Base-by-base conservation (phyloP, 2,329 filamentous ascomycete genomes). In the Sphaerostilbella broomeana region DNA sequence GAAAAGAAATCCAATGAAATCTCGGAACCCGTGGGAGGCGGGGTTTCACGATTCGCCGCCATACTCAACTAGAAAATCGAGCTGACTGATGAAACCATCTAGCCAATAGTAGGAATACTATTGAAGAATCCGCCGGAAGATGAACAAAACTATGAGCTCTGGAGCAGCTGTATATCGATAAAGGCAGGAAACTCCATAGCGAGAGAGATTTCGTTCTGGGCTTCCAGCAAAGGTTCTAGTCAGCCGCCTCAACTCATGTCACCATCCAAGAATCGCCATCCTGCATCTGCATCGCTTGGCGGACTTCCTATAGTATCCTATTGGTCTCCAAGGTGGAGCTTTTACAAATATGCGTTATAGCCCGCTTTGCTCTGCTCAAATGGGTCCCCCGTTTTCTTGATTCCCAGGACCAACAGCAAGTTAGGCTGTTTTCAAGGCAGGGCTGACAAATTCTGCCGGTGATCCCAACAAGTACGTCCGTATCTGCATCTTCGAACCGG, bases 251-350 rank as follows among this genome's bases (percentile, higher is more conserved):
- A 28, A 28, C 31, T 31, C 28, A 40, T 25, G 35, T 31, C 36
- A 38, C 21, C 22, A 18, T 13, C 25, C 28, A 18, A n/a, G 17
- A 18, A 34, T 20, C 22, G 13, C 18, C 31, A 7, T 25, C 7
- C 7, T 35, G 24, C 38, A 22, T 26, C 19, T 27, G 18, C 25
- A 27, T 28, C 31, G 38, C 38, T 40, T 40, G 38, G 30, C 30
- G 25, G n/a, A 18, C 21, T 6, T 28, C 38, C 38, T 31, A 40
- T 22, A 31, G 25, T 31, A 40, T 31, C 38, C 38, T 29, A 40
- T 40, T 40, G 38, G 38, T 31, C 10, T 40, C 25, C 27, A 13
- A 15, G 24, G 36, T 40, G 38, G 38, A 40, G 22, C 38, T 24
- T 24, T 24, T 35, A 35, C 25, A 33, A 25, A 28, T 31, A 34